phyloP scores from a whole-genome alignment of 2,329 filamentous ascomycete species.

The Aspergillus sp. region DNA sequence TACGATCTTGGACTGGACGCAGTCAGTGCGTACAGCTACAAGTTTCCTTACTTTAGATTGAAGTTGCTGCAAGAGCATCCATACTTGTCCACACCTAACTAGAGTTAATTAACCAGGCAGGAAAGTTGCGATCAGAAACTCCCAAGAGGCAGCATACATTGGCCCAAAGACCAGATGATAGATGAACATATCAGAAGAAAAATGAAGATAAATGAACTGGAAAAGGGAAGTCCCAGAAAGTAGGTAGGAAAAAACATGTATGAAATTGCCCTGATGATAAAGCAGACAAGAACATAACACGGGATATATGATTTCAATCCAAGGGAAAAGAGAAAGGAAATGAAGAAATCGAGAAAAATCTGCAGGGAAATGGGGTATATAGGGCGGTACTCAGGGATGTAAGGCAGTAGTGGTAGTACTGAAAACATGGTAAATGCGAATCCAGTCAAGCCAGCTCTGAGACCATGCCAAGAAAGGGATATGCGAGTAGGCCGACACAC shows the following conservation, averaged over 20 bases:
- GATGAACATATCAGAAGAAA: conserved; percentile 2
- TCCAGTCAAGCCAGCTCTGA: conserved; percentile 7
- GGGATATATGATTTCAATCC: conserved; percentile 1
- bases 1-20: not conserved
- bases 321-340: not conserved
- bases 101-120: no score
- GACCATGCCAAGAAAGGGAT: conserved; percentile 1
- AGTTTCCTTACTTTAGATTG: not conserved
- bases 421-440: not conserved
- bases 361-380: conserved; percentile 12
- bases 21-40: not conserved
- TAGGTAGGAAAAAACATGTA: conserved; percentile 1
- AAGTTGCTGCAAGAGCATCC: not conserved
- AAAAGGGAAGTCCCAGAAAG: not conserved
- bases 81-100: no score
- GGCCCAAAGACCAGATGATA: not conserved
- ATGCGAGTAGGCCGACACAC: not conserved
- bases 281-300: not conserved
- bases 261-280: not conserved
- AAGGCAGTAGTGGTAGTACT: not conserved
- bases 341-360: not conserved
- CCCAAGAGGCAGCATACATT: conserved; percentile 1
- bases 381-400: not conserved
- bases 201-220: not conserved
- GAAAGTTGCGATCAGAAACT: not conserved